Percentiles rank a stretch among this genome's conserved stretches.
Conservation (phyloP, 345 rosid species). For the Populus simonii region DNA sequence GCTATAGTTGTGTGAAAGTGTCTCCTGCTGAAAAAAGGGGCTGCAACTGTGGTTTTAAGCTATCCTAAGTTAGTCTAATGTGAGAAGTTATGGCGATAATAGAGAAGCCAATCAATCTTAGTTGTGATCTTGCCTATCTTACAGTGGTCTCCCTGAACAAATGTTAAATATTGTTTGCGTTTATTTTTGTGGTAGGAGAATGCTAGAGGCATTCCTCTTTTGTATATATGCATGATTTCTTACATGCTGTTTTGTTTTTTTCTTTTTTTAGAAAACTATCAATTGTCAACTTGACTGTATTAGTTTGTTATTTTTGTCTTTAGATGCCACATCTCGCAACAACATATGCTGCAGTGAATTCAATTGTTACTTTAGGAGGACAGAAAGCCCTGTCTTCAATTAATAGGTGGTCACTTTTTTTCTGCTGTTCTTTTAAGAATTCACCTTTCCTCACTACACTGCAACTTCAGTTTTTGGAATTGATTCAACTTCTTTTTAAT, state of each 20-base stretch:
- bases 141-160: not conserved
- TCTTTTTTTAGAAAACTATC: not conserved
- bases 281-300: not conserved
- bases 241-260: not conserved
- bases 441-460: not conserved
- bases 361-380: conserved; percentile 87
- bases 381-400: conserved; percentile 63
- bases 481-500: conserved; percentile 22
- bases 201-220: not conserved
- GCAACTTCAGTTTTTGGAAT: conserved; percentile 3
- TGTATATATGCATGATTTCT: not conserved
- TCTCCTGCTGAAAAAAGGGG: not conserved
- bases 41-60: not conserved
- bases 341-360: conserved; percentile 88
- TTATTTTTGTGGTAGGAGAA: not conserved
- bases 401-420: conserved; percentile 57
- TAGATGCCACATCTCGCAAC: conserved; percentile 99
- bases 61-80: not conserved
- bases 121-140: not conserved
- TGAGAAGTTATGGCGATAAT: not conserved
- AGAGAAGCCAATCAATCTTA: not conserved
- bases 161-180: too few species aligned
- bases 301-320: conserved; percentile 4
- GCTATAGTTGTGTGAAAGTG: not conserved
- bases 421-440: conserved; percentile 10